Evolutionary conservation across 805 yeast genomes (phyloP).

Genomic region (Torulaspora franciscae): DNA sequence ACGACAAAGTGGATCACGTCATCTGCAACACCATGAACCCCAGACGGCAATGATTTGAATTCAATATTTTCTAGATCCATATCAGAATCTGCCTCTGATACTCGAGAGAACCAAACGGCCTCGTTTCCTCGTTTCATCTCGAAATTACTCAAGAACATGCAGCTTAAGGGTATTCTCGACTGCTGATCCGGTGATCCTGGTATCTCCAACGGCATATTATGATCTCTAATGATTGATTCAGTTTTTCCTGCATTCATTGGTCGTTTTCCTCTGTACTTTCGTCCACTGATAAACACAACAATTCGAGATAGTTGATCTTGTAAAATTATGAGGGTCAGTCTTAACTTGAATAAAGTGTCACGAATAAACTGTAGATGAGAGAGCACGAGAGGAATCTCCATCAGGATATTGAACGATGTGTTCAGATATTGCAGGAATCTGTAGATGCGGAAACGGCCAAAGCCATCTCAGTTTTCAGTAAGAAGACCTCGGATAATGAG

Average conservation of each 20-base stretch:
- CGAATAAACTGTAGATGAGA: constrained; percentile 7
- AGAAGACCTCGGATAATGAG: constrained; percentile 22
- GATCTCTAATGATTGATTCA: neutral
- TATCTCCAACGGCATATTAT: neutral
- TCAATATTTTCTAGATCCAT: constrained; percentile 44
- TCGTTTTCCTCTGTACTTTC: neutral
- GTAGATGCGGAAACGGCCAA: constrained; percentile 29
- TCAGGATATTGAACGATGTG: constrained; percentile 22
- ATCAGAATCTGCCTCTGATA: constrained; percentile 11
- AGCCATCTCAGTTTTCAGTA: constrained; percentile 26
- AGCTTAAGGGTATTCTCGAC: constrained; percentile 17
- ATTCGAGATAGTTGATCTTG: neutral
- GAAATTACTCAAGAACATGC: constrained; percentile 32
- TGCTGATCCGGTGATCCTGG: constrained; percentile 5
- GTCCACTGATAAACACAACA: neutral
- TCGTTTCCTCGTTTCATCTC: constrained; percentile 34
- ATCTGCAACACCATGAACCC: constrained; percentile 47
- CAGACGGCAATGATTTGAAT: constrained; percentile 64
- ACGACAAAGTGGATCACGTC: constrained; percentile 55
- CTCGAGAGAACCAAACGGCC: constrained; percentile 26
- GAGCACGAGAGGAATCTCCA: constrained; percentile 19
- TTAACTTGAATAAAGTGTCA: neutral
- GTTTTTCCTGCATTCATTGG: neutral
- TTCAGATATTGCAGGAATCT: constrained; percentile 24
- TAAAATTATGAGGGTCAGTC: neutral